A percentile compares a stretch with the other conserved stretches of the same genome.
These are phyloP conservation scores for Prinsepia uniflora DNA, from an alignment of 306 rosid genomes.

Conservation along the genomic window DNA sequence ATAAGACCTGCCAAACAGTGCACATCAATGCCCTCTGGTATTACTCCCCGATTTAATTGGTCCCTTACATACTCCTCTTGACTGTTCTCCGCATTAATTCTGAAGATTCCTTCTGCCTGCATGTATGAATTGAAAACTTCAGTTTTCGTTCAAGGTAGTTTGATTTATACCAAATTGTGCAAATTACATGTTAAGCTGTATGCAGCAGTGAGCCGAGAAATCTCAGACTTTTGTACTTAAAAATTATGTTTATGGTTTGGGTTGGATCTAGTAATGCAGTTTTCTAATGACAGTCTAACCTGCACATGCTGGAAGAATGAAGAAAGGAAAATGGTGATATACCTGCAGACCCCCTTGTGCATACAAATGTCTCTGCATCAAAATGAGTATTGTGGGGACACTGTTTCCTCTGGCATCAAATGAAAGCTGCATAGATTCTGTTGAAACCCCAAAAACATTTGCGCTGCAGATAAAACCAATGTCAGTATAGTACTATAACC, in stretches of 20 bases:
- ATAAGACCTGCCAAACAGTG: constrained; percentile 97
- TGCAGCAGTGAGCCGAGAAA: neutral
- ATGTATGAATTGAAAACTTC: constrained; percentile 19
- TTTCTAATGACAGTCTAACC: constrained; percentile 13
- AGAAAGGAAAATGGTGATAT: constrained; percentile 22
- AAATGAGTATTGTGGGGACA: constrained; percentile 80
- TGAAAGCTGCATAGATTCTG: constrained; percentile 99
- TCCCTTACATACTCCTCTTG: constrained; percentile 93
- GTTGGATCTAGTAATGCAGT: neutral
- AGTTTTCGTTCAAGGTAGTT: constrained; percentile 20
- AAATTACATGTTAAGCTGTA: neutral
- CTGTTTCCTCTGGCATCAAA: constrained; percentile 98
- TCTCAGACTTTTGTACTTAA: neutral
- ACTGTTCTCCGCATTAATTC: constrained; percentile 87
- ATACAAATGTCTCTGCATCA: constrained; percentile 88
- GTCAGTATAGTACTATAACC: constrained; percentile 22
- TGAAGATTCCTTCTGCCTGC: constrained; percentile 98
- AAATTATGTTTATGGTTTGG: neutral
- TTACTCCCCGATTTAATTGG: constrained; percentile 75
- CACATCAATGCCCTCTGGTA: constrained; percentile 74
- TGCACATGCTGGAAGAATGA: constrained; percentile 4
- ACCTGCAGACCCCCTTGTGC: constrained; percentile 92
- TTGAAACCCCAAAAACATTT: constrained; percentile 92
- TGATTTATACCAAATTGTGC: constrained; percentile 5
- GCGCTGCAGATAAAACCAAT: constrained; percentile 52